Base-by-base conservation (phyloP, 176 grass and related monocot species). In the Aegilops sharonensis region DNA sequence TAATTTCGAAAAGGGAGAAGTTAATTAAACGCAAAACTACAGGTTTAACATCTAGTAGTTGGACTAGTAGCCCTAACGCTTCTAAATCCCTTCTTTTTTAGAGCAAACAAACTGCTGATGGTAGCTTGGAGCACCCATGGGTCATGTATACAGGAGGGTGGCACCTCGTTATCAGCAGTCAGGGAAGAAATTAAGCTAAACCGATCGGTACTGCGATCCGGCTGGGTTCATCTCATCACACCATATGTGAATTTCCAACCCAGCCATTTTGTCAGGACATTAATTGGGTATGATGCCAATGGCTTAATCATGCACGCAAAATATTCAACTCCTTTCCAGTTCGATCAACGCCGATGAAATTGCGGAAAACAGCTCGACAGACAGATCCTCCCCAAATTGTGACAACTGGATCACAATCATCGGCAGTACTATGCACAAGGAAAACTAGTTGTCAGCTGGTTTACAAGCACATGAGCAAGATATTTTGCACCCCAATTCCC, bases 1-100 rank as follows among this genome's bases (percentile, higher is more conserved):
- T 29, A 74, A 17, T 74, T 75, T 73, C 5, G n/a, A 45, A n/a
- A 21, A 25, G n/a, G 39, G 39, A 27, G 47, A 31, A 4, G 6
- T 47, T 48, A 29, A 47, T 25, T 15, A 29, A 27, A 47, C 71
- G 52, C 23, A 50, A 79, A n/a, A n/a, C 59, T 21, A 4, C 11
- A 21, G 23, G 30, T 77, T 78, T 64, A n/a, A 14, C 88, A 68
- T 69, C 70, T 81, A 77, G 62, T 45, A 4, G 48, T 86, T 85
- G 83, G 39, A 78, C 27, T 39, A 72, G 14, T 70, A 61, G 64
- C 35, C 42, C 25, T 34, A 12, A 29, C 36, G 37, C 78, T 64
- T 11, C 21, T 64, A 52, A 27, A 63, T 62, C 31, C 36, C 64
- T 21, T 30, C 21, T 72, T 83, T 78, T 36, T 15, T 14, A 21